A percentile compares a stretch with the other conserved stretches of the same genome.
Conservation (phyloP, 305 asterid genomes). For the Andrographis paniculata region DNA sequence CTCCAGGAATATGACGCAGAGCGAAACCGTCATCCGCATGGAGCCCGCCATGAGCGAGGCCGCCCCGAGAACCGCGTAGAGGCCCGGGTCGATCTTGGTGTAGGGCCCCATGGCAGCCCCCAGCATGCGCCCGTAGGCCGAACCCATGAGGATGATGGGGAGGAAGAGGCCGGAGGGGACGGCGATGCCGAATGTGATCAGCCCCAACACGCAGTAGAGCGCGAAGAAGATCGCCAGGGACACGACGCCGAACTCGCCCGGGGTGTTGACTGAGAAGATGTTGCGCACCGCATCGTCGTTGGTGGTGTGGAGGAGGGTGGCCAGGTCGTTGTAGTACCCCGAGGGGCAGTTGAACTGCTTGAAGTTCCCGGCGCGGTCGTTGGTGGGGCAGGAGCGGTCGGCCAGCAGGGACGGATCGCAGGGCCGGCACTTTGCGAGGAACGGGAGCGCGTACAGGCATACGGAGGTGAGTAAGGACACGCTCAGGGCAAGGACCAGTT, state of each 20-base stretch:
- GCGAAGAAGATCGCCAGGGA: constrained; percentile 53
- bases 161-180: constrained; percentile 95
- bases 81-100: constrained; percentile 61
- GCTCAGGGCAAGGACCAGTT: constrained; percentile 53
- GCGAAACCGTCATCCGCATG: constrained; percentile 96
- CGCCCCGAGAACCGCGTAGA: constrained; percentile 79
- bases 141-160: constrained; percentile 92
- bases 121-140: constrained; percentile 82
- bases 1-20: constrained; percentile 85
- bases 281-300: constrained; percentile 90
- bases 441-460: constrained; percentile 74
- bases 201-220: constrained; percentile 60
- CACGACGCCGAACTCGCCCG: constrained; percentile 51
- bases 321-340: constrained; percentile 80
- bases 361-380: constrained; percentile 67
- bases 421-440: constrained; percentile 68
- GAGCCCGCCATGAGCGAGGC: constrained; percentile 96
- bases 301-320: constrained; percentile 88
- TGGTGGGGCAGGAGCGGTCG: constrained; percentile 62
- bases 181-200: constrained; percentile 84
- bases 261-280: constrained; percentile 43
- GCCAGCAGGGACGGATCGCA: constrained; percentile 53
- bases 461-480: constrained; percentile 75
- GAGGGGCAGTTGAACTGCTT: constrained; percentile 66
- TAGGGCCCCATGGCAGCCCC: constrained; percentile 53